Base-by-base conservation (phyloP, 495 filamentous ascomycete genomes). In the Talaromyces trachyspermus region DNA sequence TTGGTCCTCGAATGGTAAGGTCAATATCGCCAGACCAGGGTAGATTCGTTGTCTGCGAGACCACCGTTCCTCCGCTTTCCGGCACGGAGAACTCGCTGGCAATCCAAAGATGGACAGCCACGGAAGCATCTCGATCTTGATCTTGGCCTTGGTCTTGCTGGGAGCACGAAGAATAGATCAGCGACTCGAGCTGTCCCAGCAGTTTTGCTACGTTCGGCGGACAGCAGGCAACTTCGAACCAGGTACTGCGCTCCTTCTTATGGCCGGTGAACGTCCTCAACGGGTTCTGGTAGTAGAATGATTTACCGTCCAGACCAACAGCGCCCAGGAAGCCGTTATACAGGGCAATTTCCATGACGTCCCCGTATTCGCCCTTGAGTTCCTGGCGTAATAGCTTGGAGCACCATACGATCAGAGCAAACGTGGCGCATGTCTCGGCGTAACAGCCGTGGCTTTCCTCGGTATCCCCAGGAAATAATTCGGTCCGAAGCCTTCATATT, bases 401-500 rank as follows among this genome's bases (percentile, higher is more conserved):
- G 42, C 42, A 45, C 42, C 42, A 45, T 70, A 81, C 76, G 56
- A 81, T 80, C 23, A 80, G 62, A n/a, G 72, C 78, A 51, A 81
- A 78, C 1, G 68, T 69, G 2, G 77, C 77, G 49, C 78, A 83
- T 4, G 78, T 81, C 56, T 81, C 79, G 11, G 77, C 69, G 54
- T 80, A 81, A 51, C 77, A 83, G 0, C 78, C 78, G 9, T 76
- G 77, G 37, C 80, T 77, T 44, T 80, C 72, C 0, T 70, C 76
- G 2, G 72, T 63, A 15, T 76, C 72, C 75, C 75, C 5, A 81
- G 56, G 49, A 78, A 79, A 50, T 79, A 81, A 43, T 76, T 70
- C 25, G 74, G 65, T 0, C 77, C 79, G 54, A 83, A 81, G 0
- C 79, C 78, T 58, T 81, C 78, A 74, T 72, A 81, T 55, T 81